A percentile compares a stretch with the other conserved stretches of the same genome.
phyloP scores from a whole-genome alignment of 805 yeast genomes.

The Trichomonascus vanleenenianus region DNA sequence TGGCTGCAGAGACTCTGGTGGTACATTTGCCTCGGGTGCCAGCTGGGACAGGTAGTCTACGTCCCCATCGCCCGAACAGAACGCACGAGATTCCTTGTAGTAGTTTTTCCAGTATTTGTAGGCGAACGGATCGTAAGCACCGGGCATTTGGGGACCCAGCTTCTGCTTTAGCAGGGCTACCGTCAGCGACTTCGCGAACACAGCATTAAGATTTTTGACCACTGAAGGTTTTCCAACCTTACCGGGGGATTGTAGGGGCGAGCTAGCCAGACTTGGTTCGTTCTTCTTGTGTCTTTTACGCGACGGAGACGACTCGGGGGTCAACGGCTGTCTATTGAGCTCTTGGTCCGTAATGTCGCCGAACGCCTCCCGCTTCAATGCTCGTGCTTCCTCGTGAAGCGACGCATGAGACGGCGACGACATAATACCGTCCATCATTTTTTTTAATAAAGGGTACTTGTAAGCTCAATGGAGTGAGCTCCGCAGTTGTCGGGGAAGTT shows the following conservation, averaged over 20 bases:
- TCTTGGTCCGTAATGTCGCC: background rate
- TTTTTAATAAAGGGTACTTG: no score
- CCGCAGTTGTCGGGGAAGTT: no score
- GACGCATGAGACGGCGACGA: background rate
- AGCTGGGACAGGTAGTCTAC: background rate
- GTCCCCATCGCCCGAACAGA: background rate
- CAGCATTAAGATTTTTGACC: no score
- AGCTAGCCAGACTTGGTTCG: background rate
- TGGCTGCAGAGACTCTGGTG: background rate
- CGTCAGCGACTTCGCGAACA: no score
- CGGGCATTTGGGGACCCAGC: no score
- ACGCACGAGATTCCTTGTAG: background rate
- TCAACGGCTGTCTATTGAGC: background rate
- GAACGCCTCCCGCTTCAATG: background rate
- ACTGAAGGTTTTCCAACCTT: no score
- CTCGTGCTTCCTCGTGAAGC: no score
- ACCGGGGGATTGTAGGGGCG: no score
- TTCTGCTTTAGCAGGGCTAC: no score
- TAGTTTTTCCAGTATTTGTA: background rate
- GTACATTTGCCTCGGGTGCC: background rate
- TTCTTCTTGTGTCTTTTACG: background rate
- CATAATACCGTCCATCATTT: conserved; percentile 2
- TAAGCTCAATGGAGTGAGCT: no score
- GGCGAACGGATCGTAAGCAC: no score
- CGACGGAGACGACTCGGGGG: conserved; percentile 2